phyloP scores from a whole-genome alignment of 202 grass and related monocot species.

The Carex arenaria region DNA sequence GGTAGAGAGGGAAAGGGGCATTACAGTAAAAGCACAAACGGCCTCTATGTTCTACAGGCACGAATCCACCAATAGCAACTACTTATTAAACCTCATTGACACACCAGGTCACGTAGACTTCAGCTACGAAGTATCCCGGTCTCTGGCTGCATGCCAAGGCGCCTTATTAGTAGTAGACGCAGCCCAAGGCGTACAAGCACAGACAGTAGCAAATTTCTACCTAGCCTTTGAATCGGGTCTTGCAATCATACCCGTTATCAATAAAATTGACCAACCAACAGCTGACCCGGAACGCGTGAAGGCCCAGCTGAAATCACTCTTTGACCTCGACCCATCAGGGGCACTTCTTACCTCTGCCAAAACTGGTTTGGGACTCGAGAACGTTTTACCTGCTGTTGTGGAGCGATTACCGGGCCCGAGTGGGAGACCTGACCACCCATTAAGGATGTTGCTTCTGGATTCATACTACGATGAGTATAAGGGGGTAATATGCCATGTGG shows the following conservation, averaged over 20 bases:
- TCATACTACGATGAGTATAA: constrained; percentile 98
- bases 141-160: constrained; percentile 91
- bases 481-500: constrained; percentile 98
- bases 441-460: constrained; percentile 95
- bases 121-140: constrained; percentile 95
- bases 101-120: constrained; percentile 97
- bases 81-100: constrained; percentile 89
- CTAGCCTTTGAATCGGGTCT: constrained; percentile 88
- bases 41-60: constrained; percentile 88
- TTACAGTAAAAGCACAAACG: constrained; percentile 97
- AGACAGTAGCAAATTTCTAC: constrained; percentile 97
- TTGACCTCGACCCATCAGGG: constrained; percentile 82
- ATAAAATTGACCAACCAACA: constrained; percentile 97
- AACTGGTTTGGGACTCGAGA: constrained; percentile 80
- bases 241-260: constrained; percentile 90
- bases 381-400: constrained; percentile 82
- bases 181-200: constrained; percentile 98
- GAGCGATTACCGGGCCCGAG: constrained; percentile 59
- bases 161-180: constrained; percentile 94
- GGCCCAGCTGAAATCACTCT: constrained; percentile 75
- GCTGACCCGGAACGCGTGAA: constrained; percentile 93
- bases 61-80: constrained; percentile 29
- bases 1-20: constrained; percentile 97
- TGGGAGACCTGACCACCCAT: constrained; percentile 67
- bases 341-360: constrained; percentile 94